Evolutionary conservation across 148 eudicot species (phyloP).

Genomic region (Dianthus caryophyllus): DNA sequence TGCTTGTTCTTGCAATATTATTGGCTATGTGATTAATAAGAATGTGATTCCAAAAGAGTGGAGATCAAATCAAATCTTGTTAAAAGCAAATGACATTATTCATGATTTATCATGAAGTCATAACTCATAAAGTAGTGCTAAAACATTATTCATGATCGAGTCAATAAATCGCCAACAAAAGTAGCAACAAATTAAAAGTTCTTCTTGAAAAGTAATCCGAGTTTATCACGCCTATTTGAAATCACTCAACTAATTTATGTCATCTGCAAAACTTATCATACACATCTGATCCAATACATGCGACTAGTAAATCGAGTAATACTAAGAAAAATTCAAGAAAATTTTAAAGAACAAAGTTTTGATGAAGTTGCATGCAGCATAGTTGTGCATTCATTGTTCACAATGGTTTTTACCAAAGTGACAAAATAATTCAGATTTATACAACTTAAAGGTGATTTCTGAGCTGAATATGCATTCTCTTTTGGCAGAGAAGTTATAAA

Average conservation of each 20-base stretch:
- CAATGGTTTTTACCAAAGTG: conserved; percentile 47
- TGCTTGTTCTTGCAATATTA: background rate
- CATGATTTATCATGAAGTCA: background rate
- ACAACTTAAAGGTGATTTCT: conserved; percentile 45
- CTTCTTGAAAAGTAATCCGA: no score
- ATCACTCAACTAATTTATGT: no score
- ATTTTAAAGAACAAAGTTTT: background rate
- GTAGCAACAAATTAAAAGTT: no score
- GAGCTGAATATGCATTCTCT: conserved; percentile 29
- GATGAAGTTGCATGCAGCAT: conserved; percentile 15
- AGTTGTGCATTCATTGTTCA: conserved; percentile 40
- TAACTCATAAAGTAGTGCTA: background rate
- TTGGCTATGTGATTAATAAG: conserved; percentile 4
- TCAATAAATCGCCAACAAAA: no score
- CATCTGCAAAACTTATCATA: no score
- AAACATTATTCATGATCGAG: no score
- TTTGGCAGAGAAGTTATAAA: conserved; percentile 31
- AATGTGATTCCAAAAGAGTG: conserved; percentile 19
- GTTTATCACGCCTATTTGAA: no score
- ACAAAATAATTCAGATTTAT: conserved; percentile 50
- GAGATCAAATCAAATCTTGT: conserved; percentile 14
- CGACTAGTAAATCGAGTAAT: background rate
- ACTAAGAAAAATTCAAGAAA: background rate
- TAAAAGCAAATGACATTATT: conserved; percentile 6
- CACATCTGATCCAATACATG: no score